phyloP scores from a whole-genome alignment of 805 yeast species.

The Cyberlindnera xishuangbannaensis region DNA sequence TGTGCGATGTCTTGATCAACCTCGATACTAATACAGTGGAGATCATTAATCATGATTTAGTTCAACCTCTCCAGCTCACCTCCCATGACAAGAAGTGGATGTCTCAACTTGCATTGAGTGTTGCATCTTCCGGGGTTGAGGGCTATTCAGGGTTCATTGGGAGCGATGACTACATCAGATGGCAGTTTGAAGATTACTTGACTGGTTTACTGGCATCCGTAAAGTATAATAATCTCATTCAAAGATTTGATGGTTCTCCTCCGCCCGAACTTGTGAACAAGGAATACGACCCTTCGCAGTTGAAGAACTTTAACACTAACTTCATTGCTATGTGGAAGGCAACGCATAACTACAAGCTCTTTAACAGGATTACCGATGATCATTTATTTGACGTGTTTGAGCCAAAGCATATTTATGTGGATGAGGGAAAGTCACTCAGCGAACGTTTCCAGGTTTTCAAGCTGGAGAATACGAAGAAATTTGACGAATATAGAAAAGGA shows the following conservation, averaged over 20 bases:
- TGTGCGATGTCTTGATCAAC: slow-evolving; percentile 69
- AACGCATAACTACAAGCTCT: slow-evolving; percentile 50
- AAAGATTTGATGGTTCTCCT: slow-evolving; percentile 30
- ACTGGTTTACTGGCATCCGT: slow-evolving; percentile 67
- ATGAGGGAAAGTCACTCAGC: slow-evolving; percentile 15
- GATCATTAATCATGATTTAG: slow-evolving; percentile 38
- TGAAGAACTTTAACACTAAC: slow-evolving; percentile 35
- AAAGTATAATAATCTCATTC: slow-evolving; percentile 58
- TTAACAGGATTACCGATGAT: slow-evolving; percentile 55
- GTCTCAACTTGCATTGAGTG: slow-evolving; percentile 42
- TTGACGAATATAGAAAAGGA: slow-evolving; percentile 18
- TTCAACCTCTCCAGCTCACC: slow-evolving; percentile 40
- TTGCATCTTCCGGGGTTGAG: slow-evolving; percentile 28
- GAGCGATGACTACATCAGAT: slow-evolving; percentile 82
- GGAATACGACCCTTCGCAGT: slow-evolving; percentile 27
- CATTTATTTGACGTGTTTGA: slow-evolving; percentile 60
- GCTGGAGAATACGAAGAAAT: slow-evolving; percentile 23
- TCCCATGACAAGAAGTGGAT: slow-evolving; percentile 73
- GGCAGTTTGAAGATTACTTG: slow-evolving; percentile 86
- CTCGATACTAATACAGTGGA: slow-evolving; percentile 49
- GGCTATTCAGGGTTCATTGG: slow-evolving; percentile 52
- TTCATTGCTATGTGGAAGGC: slow-evolving; percentile 50
- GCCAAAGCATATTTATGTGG: slow-evolving; percentile 35
- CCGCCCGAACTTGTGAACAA: slow-evolving; percentile 27
- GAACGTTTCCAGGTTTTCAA: slow-evolving; percentile 29